Conservation (phyloP, 208 protist genomes). For the Perkinsela sp. region DNA sequence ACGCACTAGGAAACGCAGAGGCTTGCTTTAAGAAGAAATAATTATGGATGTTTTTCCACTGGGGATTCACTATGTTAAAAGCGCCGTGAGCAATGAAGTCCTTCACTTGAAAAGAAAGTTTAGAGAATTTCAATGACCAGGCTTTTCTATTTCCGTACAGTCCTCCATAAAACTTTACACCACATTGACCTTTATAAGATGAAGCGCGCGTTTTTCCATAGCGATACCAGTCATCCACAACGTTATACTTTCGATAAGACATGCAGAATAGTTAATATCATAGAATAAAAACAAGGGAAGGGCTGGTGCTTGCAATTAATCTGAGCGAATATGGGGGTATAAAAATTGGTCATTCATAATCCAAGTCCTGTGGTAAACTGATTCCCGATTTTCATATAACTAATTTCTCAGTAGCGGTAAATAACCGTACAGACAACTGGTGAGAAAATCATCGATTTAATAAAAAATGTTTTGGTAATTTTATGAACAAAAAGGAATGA, state of each 20-base stretch:
- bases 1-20: not conserved
- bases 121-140: not conserved
- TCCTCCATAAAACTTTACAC: not conserved
- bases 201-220: not conserved
- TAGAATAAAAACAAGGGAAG: no score
- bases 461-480: no score
- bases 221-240: not conserved
- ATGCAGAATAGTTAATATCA: no score
- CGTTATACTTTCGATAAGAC: not conserved
- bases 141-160: not conserved
- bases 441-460: no score
- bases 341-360: no score
- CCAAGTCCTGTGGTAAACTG: no score
- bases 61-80: not conserved
- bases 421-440: no score
- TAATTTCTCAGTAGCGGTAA: no score
- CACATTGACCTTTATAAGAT: not conserved
- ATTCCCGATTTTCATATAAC: no score
- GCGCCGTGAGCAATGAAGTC: not conserved
- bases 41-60: not conserved
- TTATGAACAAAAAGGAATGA: no score
- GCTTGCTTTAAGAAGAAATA: not conserved
- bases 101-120: not conserved
- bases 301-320: no score
- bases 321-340: no score